phyloP scores from a whole-genome alignment of 1,284 basidiomycete species.

The Schizopora paradoxa region DNA sequence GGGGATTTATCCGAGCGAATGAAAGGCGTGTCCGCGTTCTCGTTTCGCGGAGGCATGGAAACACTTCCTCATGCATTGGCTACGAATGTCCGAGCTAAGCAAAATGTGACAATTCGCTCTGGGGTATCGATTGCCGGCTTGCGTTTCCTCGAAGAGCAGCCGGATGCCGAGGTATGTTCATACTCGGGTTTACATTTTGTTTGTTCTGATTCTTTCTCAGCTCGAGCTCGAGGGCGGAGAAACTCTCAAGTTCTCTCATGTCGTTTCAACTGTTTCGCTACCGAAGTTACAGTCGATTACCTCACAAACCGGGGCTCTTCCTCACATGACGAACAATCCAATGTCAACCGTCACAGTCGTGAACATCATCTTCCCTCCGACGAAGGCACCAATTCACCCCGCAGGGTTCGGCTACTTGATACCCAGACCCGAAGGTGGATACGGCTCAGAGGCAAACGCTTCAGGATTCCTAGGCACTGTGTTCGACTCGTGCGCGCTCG shows the following conservation, averaged over 20 bases:
- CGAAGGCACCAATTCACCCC: slow-evolving; percentile 52
- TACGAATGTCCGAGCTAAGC: slow-evolving; percentile 35
- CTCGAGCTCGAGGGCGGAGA: slow-evolving; percentile 7
- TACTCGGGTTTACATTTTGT: neutral
- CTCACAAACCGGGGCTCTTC: slow-evolving; percentile 33
- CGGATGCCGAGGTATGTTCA: slow-evolving; percentile 39
- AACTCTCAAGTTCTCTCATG: slow-evolving; percentile 35
- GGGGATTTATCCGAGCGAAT: slow-evolving; percentile 50
- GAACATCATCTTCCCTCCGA: slow-evolving; percentile 67
- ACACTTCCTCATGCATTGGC: slow-evolving; percentile 60
- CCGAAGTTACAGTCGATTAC: slow-evolving; percentile 52
- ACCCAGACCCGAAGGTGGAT: slow-evolving; percentile 61
- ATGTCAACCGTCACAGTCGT: slow-evolving; percentile 65
- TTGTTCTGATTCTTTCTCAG: neutral
- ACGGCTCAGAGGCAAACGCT: slow-evolving; percentile 33
- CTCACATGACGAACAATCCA: slow-evolving; percentile 50
- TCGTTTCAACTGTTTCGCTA: slow-evolving; percentile 70
- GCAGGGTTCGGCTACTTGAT: slow-evolving; percentile 93
- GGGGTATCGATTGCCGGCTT: slow-evolving; percentile 39
- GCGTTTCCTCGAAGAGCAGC: slow-evolving; percentile 28
- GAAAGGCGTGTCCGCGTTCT: slow-evolving; percentile 68
- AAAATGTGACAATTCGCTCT: slow-evolving; percentile 56
- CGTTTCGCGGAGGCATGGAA: slow-evolving; percentile 74
- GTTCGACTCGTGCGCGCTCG: slow-evolving; percentile 76
- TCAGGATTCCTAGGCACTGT: slow-evolving; percentile 73